Percentiles rank a stretch among this genome's conserved stretches.
Conservation (phyloP, 225 moss, liverwort and hornwort genomes). For the Sphagnum tenellum region DNA sequence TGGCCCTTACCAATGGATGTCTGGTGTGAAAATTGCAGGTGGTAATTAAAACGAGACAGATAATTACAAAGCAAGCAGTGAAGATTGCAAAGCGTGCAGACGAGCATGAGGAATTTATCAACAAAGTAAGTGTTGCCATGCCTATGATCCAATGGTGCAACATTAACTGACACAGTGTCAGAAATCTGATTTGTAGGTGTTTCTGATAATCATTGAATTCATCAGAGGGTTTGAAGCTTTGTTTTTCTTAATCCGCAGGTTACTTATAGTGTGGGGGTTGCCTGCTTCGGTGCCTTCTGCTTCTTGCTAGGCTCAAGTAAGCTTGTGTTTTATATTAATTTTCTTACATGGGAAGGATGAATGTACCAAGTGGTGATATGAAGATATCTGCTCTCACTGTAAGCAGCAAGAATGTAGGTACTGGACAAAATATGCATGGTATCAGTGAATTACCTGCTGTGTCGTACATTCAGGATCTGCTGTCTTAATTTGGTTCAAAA, state of each 20-base stretch:
- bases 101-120: conserved; percentile 85
- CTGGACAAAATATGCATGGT: no score
- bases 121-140: conserved; percentile 44
- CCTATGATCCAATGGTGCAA: background rate
- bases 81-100: conserved; percentile 77
- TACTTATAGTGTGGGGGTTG: conserved; percentile 84
- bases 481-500: no score
- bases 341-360: no score
- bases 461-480: no score
- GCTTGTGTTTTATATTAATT: background rate
- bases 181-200: background rate
- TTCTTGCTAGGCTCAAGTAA: conserved; percentile 94
- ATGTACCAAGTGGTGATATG: no score
- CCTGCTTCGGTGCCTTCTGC: conserved; percentile 93
- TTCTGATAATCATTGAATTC: background rate
- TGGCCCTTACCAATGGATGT: no score
- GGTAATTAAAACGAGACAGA: conserved; percentile 76
- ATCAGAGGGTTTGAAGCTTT: background rate
- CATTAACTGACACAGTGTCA: background rate
- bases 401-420: no score
- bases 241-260: conserved; percentile 36
- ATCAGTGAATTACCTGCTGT: no score
- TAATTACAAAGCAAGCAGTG: conserved; percentile 81
- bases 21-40: conserved; percentile 33
- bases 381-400: no score